phyloP scores from a whole-genome alignment of 345 rosid species.

The Theobroma cacao region DNA sequence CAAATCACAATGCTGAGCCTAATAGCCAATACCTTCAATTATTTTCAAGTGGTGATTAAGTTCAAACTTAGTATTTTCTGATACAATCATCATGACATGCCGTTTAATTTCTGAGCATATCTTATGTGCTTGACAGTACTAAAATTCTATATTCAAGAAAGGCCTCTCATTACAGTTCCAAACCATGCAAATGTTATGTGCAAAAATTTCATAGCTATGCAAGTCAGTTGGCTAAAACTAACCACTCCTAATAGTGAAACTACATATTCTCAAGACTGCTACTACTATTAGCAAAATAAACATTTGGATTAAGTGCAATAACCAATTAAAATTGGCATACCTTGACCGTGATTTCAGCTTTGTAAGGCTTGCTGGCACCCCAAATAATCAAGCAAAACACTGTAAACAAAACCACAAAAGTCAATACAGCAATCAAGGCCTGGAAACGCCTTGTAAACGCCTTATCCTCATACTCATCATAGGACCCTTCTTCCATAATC shows the following conservation, averaged over 20 bases:
- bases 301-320: background rate
- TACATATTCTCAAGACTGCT: background rate
- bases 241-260: no score
- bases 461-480: conserved; percentile 59
- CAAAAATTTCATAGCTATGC: no score
- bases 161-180: no score
- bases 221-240: no score
- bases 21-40: background rate
- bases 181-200: no score
- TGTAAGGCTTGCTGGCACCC: conserved; percentile 77
- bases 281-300: background rate
- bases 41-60: background rate
- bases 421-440: conserved; percentile 50
- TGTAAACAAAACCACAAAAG: conserved; percentile 52
- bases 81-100: no score
- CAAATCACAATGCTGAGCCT: background rate
- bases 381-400: conserved; percentile 73
- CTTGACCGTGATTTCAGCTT: conserved; percentile 62
- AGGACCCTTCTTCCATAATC: conserved; percentile 70
- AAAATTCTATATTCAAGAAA: no score
- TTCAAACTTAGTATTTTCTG: no score
- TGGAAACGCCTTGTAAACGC: conserved; percentile 53
- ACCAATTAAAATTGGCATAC: conserved; percentile 19
- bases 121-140: no score
- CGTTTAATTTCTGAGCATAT: no score